Percentiles rank a stretch among this genome's conserved stretches.
Conservation (phyloP, 768 basidiomycete species). For the Guyanaporus albipodus region DNA sequence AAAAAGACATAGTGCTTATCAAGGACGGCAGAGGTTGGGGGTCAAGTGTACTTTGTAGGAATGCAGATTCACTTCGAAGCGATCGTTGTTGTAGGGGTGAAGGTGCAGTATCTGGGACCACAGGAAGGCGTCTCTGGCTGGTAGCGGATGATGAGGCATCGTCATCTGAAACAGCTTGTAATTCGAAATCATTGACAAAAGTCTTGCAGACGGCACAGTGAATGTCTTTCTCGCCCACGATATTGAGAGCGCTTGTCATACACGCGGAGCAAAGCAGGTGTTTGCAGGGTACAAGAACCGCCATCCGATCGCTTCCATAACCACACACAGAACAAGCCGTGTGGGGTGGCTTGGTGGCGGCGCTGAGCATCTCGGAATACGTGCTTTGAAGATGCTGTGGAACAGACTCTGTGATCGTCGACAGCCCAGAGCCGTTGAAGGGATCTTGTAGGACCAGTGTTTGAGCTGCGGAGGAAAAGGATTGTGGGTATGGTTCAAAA, state of each 20-base stretch:
- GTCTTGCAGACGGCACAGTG: slow-evolving; percentile 75
- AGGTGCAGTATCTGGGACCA: slow-evolving; percentile 11
- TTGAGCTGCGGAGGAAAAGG: slow-evolving; percentile 32
- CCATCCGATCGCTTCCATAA: slow-evolving; percentile 44
- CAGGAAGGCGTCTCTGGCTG: slow-evolving; percentile 10
- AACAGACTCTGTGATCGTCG: slow-evolving; percentile 30
- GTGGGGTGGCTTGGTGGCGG: slow-evolving; percentile 12
- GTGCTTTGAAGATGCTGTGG: slow-evolving; percentile 22
- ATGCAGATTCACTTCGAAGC: slow-evolving; percentile 22
- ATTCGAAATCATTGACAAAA: slow-evolving; percentile 65
- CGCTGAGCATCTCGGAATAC: slow-evolving; percentile 23
- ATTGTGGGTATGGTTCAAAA: slow-evolving; percentile 46
- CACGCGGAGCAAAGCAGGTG: slow-evolving; percentile 79
- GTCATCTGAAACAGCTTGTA: slow-evolving; percentile 34
- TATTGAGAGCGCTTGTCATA: slow-evolving; percentile 82
- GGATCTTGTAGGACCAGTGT: slow-evolving; percentile 40
- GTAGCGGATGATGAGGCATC: slow-evolving; percentile 17
- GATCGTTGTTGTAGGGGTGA: slow-evolving; percentile 26
- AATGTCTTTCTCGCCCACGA: slow-evolving; percentile 88
- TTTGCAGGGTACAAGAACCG: slow-evolving; percentile 67
- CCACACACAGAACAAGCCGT: slow-evolving; percentile 64
- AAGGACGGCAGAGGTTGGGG: slow-evolving; percentile 27
- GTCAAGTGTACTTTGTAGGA: slow-evolving; percentile 29
- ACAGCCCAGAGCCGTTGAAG: slow-evolving; percentile 36
- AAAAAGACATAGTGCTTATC: slow-evolving; percentile 32